These are phyloP conservation scores for Scopulariopsis brevicaulis DNA, from an alignment of 2,329 filamentous ascomycete species.

Conservation along the genomic window DNA sequence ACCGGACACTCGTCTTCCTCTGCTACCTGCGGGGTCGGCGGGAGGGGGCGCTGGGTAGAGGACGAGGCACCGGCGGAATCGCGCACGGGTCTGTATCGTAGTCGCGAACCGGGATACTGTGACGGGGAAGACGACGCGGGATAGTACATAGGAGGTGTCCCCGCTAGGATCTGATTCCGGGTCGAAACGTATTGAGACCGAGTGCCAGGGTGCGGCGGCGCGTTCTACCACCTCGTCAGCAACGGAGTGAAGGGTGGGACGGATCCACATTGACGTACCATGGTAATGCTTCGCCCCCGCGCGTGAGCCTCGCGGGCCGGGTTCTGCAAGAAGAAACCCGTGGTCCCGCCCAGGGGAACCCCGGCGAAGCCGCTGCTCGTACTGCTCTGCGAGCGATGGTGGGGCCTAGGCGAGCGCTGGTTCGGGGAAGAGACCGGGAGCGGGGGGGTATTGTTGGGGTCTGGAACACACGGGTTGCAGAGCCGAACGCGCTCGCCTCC, in stretches of 20 bases:
- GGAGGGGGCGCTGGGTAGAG: conserved; percentile 22
- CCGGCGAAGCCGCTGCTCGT: conserved; percentile 14
- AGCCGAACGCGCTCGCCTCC: conserved; percentile 48
- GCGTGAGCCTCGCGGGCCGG: conserved; percentile 9
- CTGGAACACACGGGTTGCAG: conserved; percentile 51
- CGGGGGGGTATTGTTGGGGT: conserved; percentile 47
- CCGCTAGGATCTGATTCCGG: conserved; percentile 26
- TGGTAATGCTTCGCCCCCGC: conserved; percentile 34
- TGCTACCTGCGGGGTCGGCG: conserved; percentile 36
- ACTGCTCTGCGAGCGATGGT: conserved; percentile 34
- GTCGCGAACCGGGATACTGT: conserved; percentile 1
- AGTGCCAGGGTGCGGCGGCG: conserved; percentile 9
- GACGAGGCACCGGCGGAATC: conserved; percentile 22
- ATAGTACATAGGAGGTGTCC: conserved; percentile 23
- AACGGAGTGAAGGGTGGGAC: background rate
- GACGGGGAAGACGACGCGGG: conserved; percentile 10
- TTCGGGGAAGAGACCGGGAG: conserved; percentile 24
- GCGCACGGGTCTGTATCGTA: conserved; percentile 16
- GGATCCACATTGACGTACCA: conserved; percentile 23
- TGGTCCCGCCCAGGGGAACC: background rate
- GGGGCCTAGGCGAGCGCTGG: conserved; percentile 22
- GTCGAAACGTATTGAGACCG: conserved; percentile 15
- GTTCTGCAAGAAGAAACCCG: conserved; percentile 3
- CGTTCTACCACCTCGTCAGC: background rate
- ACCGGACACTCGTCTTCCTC: conserved; percentile 76